phyloP scores from a whole-genome alignment of 2,329 filamentous ascomycete genomes.

The Claviceps arundinis region DNA sequence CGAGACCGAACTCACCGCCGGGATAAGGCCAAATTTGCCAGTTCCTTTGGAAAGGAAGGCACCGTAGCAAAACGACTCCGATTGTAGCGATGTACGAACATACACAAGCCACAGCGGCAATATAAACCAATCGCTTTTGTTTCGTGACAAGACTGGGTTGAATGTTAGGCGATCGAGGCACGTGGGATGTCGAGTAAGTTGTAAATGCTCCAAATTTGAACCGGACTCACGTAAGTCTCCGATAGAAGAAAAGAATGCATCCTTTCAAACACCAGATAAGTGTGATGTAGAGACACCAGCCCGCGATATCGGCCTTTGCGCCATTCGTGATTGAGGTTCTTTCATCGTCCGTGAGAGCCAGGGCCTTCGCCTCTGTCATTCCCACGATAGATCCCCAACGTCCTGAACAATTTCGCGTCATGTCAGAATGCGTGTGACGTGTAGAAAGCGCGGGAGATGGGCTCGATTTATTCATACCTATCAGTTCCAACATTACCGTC shows the following conservation, averaged over 20 bases:
- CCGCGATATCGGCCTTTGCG: slow-evolving; percentile 13
- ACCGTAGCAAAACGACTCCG: slow-evolving; percentile 10
- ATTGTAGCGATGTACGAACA: slow-evolving; percentile 10
- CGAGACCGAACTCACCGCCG: slow-evolving; percentile 6
- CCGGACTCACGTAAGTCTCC: slow-evolving; percentile 21
- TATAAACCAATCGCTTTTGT: slow-evolving; percentile 9
- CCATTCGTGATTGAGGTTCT: slow-evolving; percentile 10
- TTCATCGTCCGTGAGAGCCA: slow-evolving; percentile 6
- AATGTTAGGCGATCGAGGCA: not conserved
- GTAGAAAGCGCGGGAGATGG: not conserved
- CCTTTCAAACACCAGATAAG: slow-evolving; percentile 26
- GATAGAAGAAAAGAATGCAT: slow-evolving; percentile 25
- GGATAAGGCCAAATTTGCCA: slow-evolving; percentile 15
- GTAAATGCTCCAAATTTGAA: not conserved
- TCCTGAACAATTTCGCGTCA: slow-evolving; percentile 6
- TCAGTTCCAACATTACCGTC: slow-evolving; percentile 20
- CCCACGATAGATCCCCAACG: slow-evolving; percentile 13
- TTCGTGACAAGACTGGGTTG: slow-evolving; percentile 9
- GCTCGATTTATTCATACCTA: slow-evolving; percentile 12
- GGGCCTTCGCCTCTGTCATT: slow-evolving; percentile 10
- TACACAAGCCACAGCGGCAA: slow-evolving; percentile 9
- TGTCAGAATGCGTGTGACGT: not conserved
- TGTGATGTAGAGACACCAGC: slow-evolving; percentile 23
- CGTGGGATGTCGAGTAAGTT: not conserved
- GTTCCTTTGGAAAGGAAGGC: slow-evolving; percentile 12